phyloP scores from a whole-genome alignment of 805 yeast genomes.

The Sungouiella blattae region DNA sequence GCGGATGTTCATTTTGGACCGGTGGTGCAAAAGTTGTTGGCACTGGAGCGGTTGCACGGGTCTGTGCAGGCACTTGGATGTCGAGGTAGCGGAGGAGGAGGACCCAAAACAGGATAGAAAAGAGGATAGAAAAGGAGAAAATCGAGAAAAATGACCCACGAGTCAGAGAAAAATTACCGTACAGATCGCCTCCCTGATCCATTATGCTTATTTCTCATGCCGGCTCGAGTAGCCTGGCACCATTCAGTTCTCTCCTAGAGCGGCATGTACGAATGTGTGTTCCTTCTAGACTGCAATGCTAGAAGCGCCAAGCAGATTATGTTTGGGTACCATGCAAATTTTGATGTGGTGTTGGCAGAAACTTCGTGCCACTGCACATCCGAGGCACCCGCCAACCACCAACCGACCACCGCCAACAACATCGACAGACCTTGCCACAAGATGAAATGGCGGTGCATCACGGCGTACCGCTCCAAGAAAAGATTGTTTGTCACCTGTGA shows the following conservation, averaged over 20 bases:
- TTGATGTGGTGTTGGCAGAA: conserved; percentile 8
- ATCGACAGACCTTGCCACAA: neutral
- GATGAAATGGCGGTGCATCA: conserved; percentile 4
- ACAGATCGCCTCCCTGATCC: too few species aligned
- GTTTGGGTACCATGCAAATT: conserved; percentile 3
- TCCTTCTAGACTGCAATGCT: conserved; percentile 3
- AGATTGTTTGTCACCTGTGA: conserved; percentile 14
- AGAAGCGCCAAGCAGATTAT: conserved; percentile 2
- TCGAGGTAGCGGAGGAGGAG: too few species aligned
- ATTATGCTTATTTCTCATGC: too few species aligned
- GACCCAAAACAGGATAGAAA: too few species aligned
- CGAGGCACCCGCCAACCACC: neutral
- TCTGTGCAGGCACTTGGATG: neutral
- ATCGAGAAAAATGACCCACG: too few species aligned
- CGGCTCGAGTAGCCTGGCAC: too few species aligned
- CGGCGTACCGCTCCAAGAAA: conserved; percentile 6
- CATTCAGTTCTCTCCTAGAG: neutral
- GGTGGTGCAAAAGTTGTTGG: too few species aligned
- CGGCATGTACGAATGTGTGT: conserved; percentile 3
- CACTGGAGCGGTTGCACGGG: neutral
- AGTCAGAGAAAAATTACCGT: too few species aligned
- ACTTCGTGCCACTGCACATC: conserved; percentile 6
- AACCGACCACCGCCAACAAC: neutral
- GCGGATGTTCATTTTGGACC: neutral
- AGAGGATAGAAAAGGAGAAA: too few species aligned